Evolutionary conservation across 2,329 filamentous ascomycete species (phyloP).

Genomic region (Cladophialophora bantiana): DNA sequence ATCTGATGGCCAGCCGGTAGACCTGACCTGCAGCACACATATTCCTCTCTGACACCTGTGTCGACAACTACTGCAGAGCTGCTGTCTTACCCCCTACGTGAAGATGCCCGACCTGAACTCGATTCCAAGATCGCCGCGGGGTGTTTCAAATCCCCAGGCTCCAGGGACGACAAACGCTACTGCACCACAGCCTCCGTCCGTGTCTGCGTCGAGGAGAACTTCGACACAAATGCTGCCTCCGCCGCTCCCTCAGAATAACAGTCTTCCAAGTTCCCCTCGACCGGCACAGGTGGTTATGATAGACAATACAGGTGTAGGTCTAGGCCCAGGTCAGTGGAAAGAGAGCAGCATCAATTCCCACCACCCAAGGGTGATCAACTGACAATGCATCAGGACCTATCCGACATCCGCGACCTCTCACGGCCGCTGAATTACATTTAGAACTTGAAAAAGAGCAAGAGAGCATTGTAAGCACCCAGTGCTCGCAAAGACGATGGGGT

Average conservation of each 20-base stretch:
- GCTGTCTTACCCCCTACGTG: not conserved
- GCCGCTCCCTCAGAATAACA: conserved; percentile 44
- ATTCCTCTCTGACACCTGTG: not conserved
- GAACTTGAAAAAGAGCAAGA: conserved; percentile 96
- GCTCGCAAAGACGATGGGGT: not conserved
- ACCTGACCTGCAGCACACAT: not conserved
- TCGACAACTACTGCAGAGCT: not conserved
- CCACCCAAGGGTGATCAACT: not conserved
- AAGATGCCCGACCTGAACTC: conserved; percentile 59
- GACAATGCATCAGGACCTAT: conserved; percentile 66
- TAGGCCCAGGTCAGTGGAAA: conserved; percentile 50
- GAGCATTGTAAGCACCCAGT: conserved; percentile 71
- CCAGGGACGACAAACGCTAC: conserved; percentile 37
- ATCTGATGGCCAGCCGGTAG: not conserved
- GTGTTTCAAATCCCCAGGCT: conserved; percentile 44
- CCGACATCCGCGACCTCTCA: conserved; percentile 85
- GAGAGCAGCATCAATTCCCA: not conserved
- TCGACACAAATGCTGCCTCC: conserved; percentile 58
- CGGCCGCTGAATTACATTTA: conserved; percentile 84
- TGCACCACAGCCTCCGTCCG: conserved; percentile 24
- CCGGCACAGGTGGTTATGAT: conserved; percentile 35
- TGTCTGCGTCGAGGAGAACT: conserved; percentile 51
- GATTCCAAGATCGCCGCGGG: conserved; percentile 48
- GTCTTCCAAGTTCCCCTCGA: conserved; percentile 41
- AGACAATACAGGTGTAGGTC: conserved; percentile 49